Percentiles rank a stretch among this genome's conserved stretches.
phyloP scores from a whole-genome alignment of 192 early-diverging fungal species.

The Umbelopsis vinacea region DNA sequence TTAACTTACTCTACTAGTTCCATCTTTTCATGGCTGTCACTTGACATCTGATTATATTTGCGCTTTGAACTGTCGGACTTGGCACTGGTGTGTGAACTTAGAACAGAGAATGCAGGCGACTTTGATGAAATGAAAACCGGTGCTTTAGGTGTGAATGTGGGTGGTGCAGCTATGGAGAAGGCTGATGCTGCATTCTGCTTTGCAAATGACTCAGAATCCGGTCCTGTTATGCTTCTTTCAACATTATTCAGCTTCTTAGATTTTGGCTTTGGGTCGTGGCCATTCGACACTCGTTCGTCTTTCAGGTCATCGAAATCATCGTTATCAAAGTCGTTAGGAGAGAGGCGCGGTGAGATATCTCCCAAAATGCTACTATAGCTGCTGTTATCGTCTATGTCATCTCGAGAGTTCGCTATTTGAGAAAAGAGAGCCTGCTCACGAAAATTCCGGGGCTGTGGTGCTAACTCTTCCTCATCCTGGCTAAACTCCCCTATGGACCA shows the following conservation, averaged over 20 bases:
- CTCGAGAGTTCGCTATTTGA: neutral
- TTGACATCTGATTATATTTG: neutral
- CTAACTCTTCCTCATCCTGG: neutral
- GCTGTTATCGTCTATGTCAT: slow-evolving; percentile 2
- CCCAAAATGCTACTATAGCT: slow-evolving; percentile 11
- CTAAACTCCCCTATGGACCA: slow-evolving; percentile 14
- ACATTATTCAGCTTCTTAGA: neutral
- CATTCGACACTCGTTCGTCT: neutral
- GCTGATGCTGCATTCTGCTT: neutral
- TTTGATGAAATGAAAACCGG: neutral
- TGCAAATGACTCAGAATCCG: neutral
- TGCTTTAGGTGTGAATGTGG: neutral
- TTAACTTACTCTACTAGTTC: neutral
- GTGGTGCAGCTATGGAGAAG: neutral
- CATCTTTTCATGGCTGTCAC: neutral
- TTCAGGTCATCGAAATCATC: neutral
- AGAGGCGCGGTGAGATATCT: neutral
- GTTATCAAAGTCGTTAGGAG: neutral
- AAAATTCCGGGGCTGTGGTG: neutral
- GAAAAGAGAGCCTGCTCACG: neutral
- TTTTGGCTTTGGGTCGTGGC: neutral
- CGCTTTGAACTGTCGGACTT: neutral
- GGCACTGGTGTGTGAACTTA: neutral
- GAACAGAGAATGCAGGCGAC: neutral
- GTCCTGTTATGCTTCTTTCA: neutral